Conservation (phyloP, 306 rosid species). For the Abrus precatorius region DNA sequence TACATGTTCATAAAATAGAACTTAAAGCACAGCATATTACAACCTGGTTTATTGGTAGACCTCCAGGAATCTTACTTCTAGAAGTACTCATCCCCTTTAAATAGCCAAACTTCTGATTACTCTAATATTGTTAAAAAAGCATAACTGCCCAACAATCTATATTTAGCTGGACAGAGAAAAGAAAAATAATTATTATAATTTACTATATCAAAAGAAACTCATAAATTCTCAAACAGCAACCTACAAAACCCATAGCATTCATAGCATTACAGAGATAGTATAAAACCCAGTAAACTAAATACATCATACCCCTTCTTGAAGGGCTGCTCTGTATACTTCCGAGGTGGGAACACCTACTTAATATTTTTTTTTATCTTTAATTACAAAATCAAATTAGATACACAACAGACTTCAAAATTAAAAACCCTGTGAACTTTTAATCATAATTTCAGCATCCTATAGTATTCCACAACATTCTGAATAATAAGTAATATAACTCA, state of each 20-base stretch:
- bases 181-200: background rate
- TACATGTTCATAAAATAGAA: background rate
- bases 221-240: background rate
- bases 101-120: slow-evolving; percentile 6
- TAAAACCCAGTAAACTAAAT: background rate
- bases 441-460: background rate
- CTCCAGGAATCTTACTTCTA: slow-evolving; percentile 21
- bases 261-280: background rate
- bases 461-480: slow-evolving; percentile 12
- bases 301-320: background rate
- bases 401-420: background rate
- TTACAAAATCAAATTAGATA: background rate
- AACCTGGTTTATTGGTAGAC: background rate
- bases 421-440: slow-evolving; percentile 18
- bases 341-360: background rate
- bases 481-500: slow-evolving; percentile 21
- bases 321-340: background rate
- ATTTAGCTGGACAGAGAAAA: slow-evolving; percentile 14
- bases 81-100: slow-evolving; percentile 7
- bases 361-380: background rate
- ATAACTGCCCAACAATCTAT: background rate
- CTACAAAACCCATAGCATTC: background rate
- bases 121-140: slow-evolving; percentile 3
- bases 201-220: background rate
- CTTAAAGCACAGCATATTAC: background rate